Percentiles rank a stretch among this genome's conserved stretches.
Evolutionary conservation across 768 basidiomycete genomes (phyloP).

Genomic region (Amanita inopinata): DNA sequence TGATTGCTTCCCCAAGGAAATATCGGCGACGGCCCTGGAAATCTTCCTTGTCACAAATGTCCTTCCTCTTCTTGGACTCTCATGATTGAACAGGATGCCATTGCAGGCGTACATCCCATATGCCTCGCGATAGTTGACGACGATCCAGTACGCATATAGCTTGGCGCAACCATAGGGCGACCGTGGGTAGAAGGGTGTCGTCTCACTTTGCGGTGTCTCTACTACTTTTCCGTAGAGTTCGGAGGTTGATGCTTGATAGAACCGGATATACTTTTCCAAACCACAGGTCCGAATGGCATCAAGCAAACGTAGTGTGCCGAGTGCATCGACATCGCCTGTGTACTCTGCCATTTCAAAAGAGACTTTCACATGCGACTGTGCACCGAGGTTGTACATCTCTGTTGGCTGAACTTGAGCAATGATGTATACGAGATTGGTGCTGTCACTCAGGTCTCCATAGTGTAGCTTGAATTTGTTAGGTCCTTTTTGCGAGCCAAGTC

Average conservation of each 20-base stretch:
- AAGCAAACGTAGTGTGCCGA: conserved; percentile 90
- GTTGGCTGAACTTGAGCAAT: conserved; percentile 91
- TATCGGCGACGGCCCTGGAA: conserved; percentile 86
- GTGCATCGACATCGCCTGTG: conserved; percentile 93
- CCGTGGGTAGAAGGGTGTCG: conserved; percentile 97
- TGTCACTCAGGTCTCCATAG: conserved; percentile 91
- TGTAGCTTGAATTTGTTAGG: conserved; percentile 76
- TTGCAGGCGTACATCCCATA: conserved; percentile 97
- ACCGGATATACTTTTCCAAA: conserved; percentile 84
- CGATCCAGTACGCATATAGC: conserved; percentile 87
- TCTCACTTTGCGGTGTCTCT: conserved; percentile 91
- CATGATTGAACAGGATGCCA: conserved; percentile 97
- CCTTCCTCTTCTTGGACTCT: conserved; percentile 88
- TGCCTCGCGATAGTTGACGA: conserved; percentile 87
- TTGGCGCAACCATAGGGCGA: conserved; percentile 96
- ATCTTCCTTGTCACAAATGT: conserved; percentile 98
- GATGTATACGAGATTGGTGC: conserved; percentile 95
- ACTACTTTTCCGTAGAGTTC: conserved; percentile 97
- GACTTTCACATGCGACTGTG: conserved; percentile 97
- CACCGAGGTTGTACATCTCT: conserved; percentile 96
- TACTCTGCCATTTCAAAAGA: conserved; percentile 99
- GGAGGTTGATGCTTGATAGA: conserved; percentile 97
- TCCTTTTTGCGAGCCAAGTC: no score
- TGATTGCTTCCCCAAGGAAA: conserved; percentile 77
- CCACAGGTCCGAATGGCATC: conserved; percentile 96